phyloP scores from a whole-genome alignment of 352 stramenopile species.

The Aphanomyces invadans region DNA sequence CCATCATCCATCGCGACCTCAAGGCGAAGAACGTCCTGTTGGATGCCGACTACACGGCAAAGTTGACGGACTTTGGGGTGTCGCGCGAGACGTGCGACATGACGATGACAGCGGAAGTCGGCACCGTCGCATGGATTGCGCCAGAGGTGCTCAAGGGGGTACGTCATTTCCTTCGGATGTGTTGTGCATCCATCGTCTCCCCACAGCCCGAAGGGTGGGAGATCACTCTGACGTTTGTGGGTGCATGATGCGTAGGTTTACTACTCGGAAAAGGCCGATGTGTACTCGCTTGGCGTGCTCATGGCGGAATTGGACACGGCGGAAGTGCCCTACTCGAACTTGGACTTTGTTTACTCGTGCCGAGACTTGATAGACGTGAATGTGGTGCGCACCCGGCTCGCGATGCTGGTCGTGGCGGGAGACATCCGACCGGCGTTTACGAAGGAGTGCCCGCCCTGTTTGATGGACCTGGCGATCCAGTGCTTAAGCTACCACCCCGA shows the following conservation, averaged over 20 bases:
- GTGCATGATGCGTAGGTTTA: conserved; percentile 7
- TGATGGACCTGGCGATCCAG: neutral
- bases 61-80: conserved; percentile 24
- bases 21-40: conserved; percentile 22
- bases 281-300: conserved; percentile 20
- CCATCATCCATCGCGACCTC: conserved; percentile 20
- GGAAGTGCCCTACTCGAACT: conserved; percentile 5
- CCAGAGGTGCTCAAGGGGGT: conserved; percentile 19
- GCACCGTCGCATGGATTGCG: conserved; percentile 16
- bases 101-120: conserved; percentile 21
- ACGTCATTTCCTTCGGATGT: neutral
- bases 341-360: neutral
- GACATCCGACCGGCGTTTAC: conserved; percentile 2
- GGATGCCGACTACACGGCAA: neutral
- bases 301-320: conserved; percentile 10
- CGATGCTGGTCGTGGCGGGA: conserved; percentile 17
- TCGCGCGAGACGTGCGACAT: conserved; percentile 11
- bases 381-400: neutral
- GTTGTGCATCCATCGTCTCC: no score
- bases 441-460: neutral
- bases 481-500: conserved; percentile 7
- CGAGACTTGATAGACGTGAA: neutral
- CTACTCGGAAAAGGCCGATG: conserved; percentile 20
- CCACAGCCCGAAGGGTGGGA: neutral
- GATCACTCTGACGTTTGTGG: neutral